Evolutionary conservation across 169 alveolate genomes (phyloP).

Genomic region (Eimeria acervulina): DNA sequence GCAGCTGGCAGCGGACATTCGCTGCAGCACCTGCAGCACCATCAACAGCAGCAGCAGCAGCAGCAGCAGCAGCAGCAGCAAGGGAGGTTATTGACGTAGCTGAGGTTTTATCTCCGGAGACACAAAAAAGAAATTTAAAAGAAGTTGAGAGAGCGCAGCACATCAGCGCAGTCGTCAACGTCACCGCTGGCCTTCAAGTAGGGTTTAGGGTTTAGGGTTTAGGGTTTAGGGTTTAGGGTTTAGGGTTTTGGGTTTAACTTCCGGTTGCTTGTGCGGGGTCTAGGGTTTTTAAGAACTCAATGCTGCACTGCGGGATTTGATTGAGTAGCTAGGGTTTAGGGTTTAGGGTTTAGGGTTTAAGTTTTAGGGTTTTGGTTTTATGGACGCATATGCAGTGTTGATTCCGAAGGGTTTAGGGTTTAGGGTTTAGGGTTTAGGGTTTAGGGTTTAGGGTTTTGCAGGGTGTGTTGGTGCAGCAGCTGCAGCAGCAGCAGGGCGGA

Average conservation of each 20-base stretch:
- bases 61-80: constrained; percentile 45
- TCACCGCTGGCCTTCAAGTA: not conserved
- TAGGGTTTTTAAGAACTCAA: no score
- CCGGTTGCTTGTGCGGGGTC: no score
- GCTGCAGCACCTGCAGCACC: constrained; percentile 10
- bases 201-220: constrained; percentile 12
- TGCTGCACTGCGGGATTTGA: no score
- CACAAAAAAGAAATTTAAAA: not conserved
- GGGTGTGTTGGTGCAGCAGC: constrained; percentile 15
- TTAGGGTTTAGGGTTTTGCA: constrained; percentile 36
- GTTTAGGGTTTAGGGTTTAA: no score
- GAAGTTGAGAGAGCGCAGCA: not conserved
- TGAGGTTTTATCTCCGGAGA: not conserved
- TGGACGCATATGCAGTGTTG: no score
- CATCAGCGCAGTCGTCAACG: not conserved
- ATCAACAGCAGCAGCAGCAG: constrained; percentile 14
- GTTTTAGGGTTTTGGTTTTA: no score
- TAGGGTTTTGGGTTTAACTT: constrained; percentile 39
- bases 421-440: constrained; percentile 52
- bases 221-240: constrained; percentile 52
- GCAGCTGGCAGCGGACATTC: not conserved
- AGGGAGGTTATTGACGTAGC: not conserved
- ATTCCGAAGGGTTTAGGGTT: not conserved
- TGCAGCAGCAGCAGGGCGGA: constrained; percentile 46
- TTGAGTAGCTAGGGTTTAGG: no score